Evolutionary conservation across 2,329 filamentous ascomycete species (phyloP), one percentile per base, ranked within the genome.

Genomic region (Neonectria coccinea): DNA sequence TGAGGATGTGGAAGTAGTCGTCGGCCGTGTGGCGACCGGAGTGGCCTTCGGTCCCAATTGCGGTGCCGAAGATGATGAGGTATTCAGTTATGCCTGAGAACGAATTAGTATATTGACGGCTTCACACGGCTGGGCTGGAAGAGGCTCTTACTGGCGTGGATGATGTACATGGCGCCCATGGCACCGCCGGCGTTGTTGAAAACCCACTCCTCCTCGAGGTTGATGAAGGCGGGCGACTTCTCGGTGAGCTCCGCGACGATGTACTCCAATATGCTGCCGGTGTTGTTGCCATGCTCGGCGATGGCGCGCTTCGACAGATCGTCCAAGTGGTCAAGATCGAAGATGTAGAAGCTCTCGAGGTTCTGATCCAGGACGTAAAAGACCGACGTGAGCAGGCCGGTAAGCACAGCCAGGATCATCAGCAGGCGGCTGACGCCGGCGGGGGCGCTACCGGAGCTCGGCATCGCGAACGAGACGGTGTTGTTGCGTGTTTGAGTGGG

Each of bases 1-100:
- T 84, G 33, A 97, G 85, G 84, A 97, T 97, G 84, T 94, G 88
- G 85, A 97, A 97, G 85, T 96, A 97, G 84, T 97, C 94, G 81
- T 97, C 92, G 16, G 93, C 93, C 12, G 93, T 95, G 85, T 97
- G 94, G 55, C 93, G 91, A 68, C 94, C 94, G 1, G 89, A 88
- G 84, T 97, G 93, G 66, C 94, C 94, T 80, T 97, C 93, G 12
- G 94, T 97, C 73, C 93, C 93, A 71, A 94, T 81, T 10, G 92
- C 86, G 1, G 92, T 92, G 77, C 92, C 93, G 78, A 96, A 97
- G 81, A 97, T 89, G 78, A 97, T 96, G 71, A 97, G 84, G 81
- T 97, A 97, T 80, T 97, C 94, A 20, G 93, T 97, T 66, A 97
- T 84, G 76, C 88, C 87, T 88, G 54, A 16, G 41, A 48, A 42